Percentiles rank a stretch among this genome's conserved stretches.
Evolutionary conservation across 139 green algal species (phyloP).

Genomic region (Eudorina sp.): DNA sequence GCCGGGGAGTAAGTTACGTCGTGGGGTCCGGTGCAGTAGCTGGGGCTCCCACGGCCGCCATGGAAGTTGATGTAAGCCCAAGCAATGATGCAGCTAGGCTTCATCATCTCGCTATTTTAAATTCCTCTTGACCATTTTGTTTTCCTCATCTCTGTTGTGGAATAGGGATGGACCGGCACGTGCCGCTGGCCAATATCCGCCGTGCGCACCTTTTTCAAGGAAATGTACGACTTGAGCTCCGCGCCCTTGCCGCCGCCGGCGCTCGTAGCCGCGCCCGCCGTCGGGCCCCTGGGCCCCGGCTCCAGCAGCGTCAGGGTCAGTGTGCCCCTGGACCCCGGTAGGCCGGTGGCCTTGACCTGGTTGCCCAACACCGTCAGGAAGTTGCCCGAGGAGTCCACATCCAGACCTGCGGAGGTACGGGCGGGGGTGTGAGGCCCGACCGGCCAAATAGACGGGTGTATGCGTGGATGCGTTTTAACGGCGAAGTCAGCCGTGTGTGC

Average conservation of each 20-base stretch:
- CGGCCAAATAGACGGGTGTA: not conserved
- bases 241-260: not conserved
- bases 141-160: too few species aligned
- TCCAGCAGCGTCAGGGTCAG: not conserved
- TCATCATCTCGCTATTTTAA: too few species aligned
- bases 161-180: too few species aligned
- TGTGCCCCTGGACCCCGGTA: conserved; percentile 5
- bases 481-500: too few species aligned
- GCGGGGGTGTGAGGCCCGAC: too few species aligned
- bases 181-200: too few species aligned
- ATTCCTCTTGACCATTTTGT: too few species aligned
- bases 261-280: not conserved
- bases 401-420: not conserved
- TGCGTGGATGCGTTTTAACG: too few species aligned
- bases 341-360: not conserved
- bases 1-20: too few species aligned
- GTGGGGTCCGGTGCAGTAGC: too few species aligned
- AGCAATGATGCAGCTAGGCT: too few species aligned
- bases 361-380: not conserved
- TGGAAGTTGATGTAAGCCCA: not conserved
- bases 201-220: not conserved
- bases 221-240: not conserved
- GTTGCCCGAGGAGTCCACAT: conserved; percentile 27
- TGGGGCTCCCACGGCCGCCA: too few species aligned
- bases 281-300: not conserved